Base-by-base conservation (phyloP, 1,139 yeast species). In the Geotrichum europaeum region DNA sequence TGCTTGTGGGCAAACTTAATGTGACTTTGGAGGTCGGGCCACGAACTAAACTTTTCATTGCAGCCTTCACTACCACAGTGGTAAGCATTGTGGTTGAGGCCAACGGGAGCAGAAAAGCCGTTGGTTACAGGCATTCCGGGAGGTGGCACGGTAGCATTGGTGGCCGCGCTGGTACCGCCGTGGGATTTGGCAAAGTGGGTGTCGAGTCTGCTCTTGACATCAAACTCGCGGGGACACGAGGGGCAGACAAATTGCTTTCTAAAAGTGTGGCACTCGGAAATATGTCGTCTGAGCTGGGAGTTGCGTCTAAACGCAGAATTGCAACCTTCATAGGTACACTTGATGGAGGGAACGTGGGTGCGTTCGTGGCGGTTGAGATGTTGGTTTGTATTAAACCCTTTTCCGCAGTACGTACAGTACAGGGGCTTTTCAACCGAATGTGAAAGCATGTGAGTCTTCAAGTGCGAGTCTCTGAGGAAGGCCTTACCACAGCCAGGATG, bases 361-460 rank as follows among this genome's bases (percentile, higher is more conserved):
- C 82, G 78, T 65, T 79, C 92, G 71, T 94, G 99, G 61, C 97
- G 79, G 66, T 82, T 83, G 65, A 91, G 76, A 71, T 92, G 98
- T 74, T 94, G 99, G 56, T 75, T 74, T 0, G 96, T 82, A 64
- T 86, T 87, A 61, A 89, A 87, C 1, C 97, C 96, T 71, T 90
- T 90, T 1, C 86, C 86, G 72, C 99, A 94, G 0, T 80, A 74
- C 0, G 84, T 75, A 69, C 99, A 94, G 60, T 79, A 82, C 69
- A 81, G 86, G 0, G 97, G 97, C 68, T 88, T 89, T 18, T 79
- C 81, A 1, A 78, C 79, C 5, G 81, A 76, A 45, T 75, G 77
- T 15, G 91, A 83, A 32, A 87, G 73, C 64, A 79, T 65, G 71
- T 94, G 99, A 24, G 91, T 83, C 58, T 84, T 83, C 53, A 94